Conservation (phyloP, 2,329 filamentous ascomycete genomes). For the Talaromyces sp. region DNA sequence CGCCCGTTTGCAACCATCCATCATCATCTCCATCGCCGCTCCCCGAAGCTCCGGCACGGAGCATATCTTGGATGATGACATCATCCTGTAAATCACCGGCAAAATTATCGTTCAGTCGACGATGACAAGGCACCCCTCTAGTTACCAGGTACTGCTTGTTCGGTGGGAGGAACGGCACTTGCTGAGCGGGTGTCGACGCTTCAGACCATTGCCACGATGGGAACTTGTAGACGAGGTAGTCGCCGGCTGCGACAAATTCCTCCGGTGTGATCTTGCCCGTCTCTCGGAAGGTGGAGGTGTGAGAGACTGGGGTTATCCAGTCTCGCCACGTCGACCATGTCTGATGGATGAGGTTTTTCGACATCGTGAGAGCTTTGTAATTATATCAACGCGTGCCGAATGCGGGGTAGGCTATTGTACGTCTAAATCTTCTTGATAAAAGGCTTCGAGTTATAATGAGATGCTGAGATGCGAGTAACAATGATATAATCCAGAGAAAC, state of each 20-base stretch:
- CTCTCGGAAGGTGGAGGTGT: constrained; percentile 87
- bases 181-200: constrained; percentile 73
- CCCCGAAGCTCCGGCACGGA: constrained; percentile 44
- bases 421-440: neutral
- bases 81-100: constrained; percentile 86
- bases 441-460: neutral
- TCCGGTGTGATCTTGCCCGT: constrained; percentile 96
- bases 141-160: constrained; percentile 96
- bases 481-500: neutral
- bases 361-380: constrained; percentile 4
- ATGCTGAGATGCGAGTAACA: neutral
- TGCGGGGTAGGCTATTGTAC: constrained; percentile 10
- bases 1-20: constrained; percentile 87
- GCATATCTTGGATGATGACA: constrained; percentile 75
- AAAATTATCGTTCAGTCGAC: constrained; percentile 88
- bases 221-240: constrained; percentile 99
- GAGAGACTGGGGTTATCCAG: constrained; percentile 79
- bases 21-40: constrained; percentile 64
- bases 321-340: constrained; percentile 90
- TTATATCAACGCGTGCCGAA: neutral
- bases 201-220: constrained; percentile 97
- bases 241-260: constrained; percentile 91
- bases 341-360: constrained; percentile 83
- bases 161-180: constrained; percentile 73
- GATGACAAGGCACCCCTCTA: constrained; percentile 87